phyloP scores from a whole-genome alignment of 2,329 filamentous ascomycete genomes.

The Nemania bipapillata region DNA sequence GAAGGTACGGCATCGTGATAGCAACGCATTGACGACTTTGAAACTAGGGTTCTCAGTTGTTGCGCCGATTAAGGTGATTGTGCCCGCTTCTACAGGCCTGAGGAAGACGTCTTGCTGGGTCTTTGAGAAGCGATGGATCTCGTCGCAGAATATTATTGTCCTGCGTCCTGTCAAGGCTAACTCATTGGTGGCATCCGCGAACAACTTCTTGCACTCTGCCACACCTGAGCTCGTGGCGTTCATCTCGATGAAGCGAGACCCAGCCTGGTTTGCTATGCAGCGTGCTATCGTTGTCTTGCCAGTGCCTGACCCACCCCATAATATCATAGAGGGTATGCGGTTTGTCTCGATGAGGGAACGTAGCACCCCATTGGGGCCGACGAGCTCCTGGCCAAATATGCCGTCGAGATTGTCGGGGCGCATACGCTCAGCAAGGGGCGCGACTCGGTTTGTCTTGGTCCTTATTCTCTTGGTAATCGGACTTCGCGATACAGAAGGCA shows the following conservation, averaged over 20 bases:
- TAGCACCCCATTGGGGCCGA: conserved; percentile 84
- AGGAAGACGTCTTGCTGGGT: conserved; percentile 95
- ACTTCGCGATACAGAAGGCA: conserved; percentile 49
- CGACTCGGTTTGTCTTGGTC: conserved; percentile 74
- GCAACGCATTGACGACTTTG: conserved; percentile 85
- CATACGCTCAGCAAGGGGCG: conserved; percentile 93
- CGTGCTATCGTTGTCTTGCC: conserved; percentile 93
- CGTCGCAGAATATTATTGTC: conserved; percentile 97
- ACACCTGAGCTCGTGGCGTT: conserved; percentile 92
- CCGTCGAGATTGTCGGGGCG: conserved; percentile 84
- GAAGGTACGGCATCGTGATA: conserved; percentile 91
- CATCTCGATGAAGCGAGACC: conserved; percentile 91
- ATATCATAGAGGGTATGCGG: conserved; percentile 90
- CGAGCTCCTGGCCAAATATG: conserved; percentile 89
- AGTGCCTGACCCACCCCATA: conserved; percentile 86
- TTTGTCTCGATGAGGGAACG: conserved; percentile 86
- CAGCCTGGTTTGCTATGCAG: conserved; percentile 84
- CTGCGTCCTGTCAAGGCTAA: conserved; percentile 82
- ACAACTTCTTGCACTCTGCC: conserved; percentile 90
- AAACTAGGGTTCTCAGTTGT: conserved; percentile 98
- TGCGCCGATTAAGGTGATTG: conserved; percentile 90
- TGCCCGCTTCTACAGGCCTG: conserved; percentile 88
- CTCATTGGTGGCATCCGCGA: conserved; percentile 84
- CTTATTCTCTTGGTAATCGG: conserved; percentile 72
- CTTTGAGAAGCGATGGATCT: conserved; percentile 93